These are phyloP conservation scores for Haplosporangium sp. DNA, from an alignment of 371 early-diverging fungal genomes.

Conservation along the genomic window DNA sequence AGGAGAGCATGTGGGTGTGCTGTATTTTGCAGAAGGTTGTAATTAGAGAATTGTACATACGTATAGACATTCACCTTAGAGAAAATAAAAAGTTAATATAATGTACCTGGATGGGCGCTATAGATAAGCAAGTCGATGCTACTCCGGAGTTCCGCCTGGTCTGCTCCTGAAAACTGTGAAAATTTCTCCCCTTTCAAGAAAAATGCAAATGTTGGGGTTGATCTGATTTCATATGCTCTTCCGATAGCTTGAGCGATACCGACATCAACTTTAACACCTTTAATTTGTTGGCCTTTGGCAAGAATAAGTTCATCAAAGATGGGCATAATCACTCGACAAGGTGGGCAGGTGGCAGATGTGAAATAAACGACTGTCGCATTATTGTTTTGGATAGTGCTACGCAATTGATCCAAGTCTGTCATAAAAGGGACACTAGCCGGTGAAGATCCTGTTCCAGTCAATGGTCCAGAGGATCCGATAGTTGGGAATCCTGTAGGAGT, in stretches of 20 bases:
- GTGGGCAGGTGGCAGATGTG: constrained; percentile 78
- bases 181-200: constrained; percentile 70
- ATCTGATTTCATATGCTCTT: constrained; percentile 66
- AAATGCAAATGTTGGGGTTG: constrained; percentile 79
- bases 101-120: constrained; percentile 75
- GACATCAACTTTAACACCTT: constrained; percentile 76
- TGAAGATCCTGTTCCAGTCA: constrained; percentile 2
- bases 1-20: constrained; percentile 71
- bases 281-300: constrained; percentile 61
- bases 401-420: constrained; percentile 51
- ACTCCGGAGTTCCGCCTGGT: constrained; percentile 71
- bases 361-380: constrained; percentile 78
- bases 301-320: constrained; percentile 71
- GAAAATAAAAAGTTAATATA: neutral
- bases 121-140: constrained; percentile 72
- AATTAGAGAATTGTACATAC: neutral
- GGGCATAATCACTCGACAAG: constrained; percentile 79
- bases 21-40: constrained; percentile 7
- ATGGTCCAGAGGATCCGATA: constrained; percentile 1
- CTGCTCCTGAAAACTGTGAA: constrained; percentile 75
- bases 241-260: constrained; percentile 66
- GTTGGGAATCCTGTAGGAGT: constrained; percentile 1
- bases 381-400: constrained; percentile 58
- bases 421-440: constrained; percentile 47
- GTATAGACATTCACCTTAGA: neutral